Conservation (phyloP, 805 yeast species). For the Metschnikowia vanudenii region DNA sequence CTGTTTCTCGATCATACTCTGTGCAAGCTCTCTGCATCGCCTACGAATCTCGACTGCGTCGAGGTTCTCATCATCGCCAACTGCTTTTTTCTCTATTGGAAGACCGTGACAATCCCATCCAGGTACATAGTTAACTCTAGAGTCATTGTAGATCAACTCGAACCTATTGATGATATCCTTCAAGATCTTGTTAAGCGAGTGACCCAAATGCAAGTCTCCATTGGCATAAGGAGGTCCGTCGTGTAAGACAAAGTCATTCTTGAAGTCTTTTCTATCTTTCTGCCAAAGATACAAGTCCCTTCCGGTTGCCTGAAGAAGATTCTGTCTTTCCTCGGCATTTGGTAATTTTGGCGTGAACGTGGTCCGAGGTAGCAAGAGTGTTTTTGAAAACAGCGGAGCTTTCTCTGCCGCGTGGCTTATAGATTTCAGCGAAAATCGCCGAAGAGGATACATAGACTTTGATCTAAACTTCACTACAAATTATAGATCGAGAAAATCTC, state of each 20-base stretch:
- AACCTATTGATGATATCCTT: conserved; percentile 83
- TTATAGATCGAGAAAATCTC: neutral
- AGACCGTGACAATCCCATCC: conserved; percentile 99
- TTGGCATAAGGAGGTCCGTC: conserved; percentile 99
- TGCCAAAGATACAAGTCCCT: conserved; percentile 66
- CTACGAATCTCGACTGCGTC: conserved; percentile 54
- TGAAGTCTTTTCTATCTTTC: conserved; percentile 14
- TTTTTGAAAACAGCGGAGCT: conserved; percentile 41
- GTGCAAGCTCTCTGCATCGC: conserved; percentile 70
- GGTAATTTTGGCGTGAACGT: conserved; percentile 54
- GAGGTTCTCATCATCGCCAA: conserved; percentile 37
- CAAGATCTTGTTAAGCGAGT: conserved; percentile 82
- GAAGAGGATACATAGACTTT: conserved; percentile 1
- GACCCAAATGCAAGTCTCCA: conserved; percentile 90
- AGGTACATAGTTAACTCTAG: conserved; percentile 69
- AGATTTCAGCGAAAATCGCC: conserved; percentile 9
- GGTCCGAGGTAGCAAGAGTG: conserved; percentile 67
- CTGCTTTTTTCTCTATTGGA: conserved; percentile 90
- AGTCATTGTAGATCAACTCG: conserved; percentile 56
- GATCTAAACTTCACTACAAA: neutral
- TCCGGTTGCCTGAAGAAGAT: conserved; percentile 51
- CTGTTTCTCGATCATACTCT: conserved; percentile 63
- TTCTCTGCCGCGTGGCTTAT: conserved; percentile 2
- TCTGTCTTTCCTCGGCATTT: conserved; percentile 36
- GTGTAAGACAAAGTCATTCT: conserved; percentile 62